Base-by-base conservation (phyloP, 208 protist species). In the Leishmania tarentolae region DNA sequence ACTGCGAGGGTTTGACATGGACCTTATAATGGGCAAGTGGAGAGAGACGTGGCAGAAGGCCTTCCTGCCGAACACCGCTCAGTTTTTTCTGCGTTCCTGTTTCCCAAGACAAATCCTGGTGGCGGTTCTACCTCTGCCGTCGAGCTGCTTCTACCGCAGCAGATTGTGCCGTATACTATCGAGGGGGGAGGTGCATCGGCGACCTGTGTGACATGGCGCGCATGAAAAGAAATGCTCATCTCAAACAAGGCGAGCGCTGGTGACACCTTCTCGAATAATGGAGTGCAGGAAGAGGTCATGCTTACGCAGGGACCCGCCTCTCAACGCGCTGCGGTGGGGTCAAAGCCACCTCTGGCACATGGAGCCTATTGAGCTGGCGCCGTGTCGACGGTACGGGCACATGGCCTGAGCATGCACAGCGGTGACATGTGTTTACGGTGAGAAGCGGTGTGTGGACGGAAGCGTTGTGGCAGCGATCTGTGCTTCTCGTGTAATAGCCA, bases 231-330 rank as follows among this genome's bases (percentile, higher is more conserved):
- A 17, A 19, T 72, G 88, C 9, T 92, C 95, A 79, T 97, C 81
- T 92, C 92, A n/a, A 97, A 96, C 71, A 53, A 72, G 24, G 87
- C 79, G 75, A 85, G 95, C 46, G 92, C 92, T 40, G 93, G 93
- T 40, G 93, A 91, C n/a, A 87, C 88, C 4, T 80, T 96, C 13
- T 40, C 72, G 5, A 66, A 80, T 24, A 93, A 91, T 28, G 88
- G 86, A 63, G 91, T 95, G 52, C 93, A 97, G 81, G 92, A 95
- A 75, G 93, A 97, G 77, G 92, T 97, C 19, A 86, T 84, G 15
- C 96, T 97, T 65, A 81, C 80, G 0, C 91, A 90, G 57, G 86
- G 78, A 17, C 37, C 90, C 93, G 31, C 92, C 93, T 70, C 81
- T 90, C 21, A 83, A 91, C 42, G 75, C 86, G 52, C 82, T 85